Base-by-base conservation (phyloP, 495 filamentous ascomycete species). In the Tuber indicum region DNA sequence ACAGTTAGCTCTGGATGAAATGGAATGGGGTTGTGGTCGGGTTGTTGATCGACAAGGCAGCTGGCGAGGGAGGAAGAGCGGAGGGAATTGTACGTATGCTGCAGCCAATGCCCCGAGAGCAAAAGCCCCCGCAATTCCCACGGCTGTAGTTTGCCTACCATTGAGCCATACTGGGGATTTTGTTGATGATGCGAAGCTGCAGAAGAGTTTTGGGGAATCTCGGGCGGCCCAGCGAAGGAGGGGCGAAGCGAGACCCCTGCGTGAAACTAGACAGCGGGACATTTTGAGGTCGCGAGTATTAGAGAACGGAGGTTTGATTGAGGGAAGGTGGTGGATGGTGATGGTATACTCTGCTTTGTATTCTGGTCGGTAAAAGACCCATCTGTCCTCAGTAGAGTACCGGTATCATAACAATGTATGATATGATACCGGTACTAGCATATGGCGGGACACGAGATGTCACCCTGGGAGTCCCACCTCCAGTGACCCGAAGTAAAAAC, bases 191-290 rank as follows among this genome's bases (percentile, higher is more conserved):
- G 36, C 70, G 70, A 70, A 75, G 73, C 74, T 44, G 42, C 44
- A 41, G 47, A 72, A 52, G 74, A 72, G 58, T 36, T 3, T 75
- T 45, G 75, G 69, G 75, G 62, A 58, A 36, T 49, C 39, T 73
- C 32, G 74, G 17, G 74, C 16, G 21, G 41, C 42, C 16, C 43
- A 12, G n/a, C 74, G 80, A 66, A 82, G 26, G 41, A 26, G 36
- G 17, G 52, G 44, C 8, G 74, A 69, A 41, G 69, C 3, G 23
- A 75, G 66, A n/a, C 39, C 17, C 14, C 74, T 62, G 19, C 70
- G 76, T 16, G 49, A 71, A 72, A 75, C n/a, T 9, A 72, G 71
- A 66, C 74, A 76, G 74, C 82, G 76, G 52, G 80, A 70, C 81
- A 66, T 66, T 66, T 36, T 14, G 5, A 14, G 58, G 26, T 19